Percentiles rank a stretch among this genome's conserved stretches.
phyloP scores from a whole-genome alignment of 2,329 filamentous ascomycete species.

The Aspergillus nomiae region DNA sequence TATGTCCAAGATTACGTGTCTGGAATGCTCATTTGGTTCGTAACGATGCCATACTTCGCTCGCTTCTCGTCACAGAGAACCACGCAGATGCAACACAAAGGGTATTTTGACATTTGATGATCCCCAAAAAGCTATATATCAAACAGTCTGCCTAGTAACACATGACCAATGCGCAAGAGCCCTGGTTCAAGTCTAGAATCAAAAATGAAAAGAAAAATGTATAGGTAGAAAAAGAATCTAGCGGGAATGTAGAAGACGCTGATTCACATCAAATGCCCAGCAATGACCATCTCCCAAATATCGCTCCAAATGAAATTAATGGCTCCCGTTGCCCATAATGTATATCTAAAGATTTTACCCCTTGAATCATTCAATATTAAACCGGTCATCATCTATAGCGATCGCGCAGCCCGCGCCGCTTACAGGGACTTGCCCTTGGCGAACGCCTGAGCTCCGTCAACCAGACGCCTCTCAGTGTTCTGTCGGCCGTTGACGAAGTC shows the following conservation, averaged over 20 bases:
- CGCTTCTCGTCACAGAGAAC: background rate
- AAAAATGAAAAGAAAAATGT: constrained; percentile 3
- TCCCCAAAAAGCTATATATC: constrained; percentile 1
- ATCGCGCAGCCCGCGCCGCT: constrained; percentile 15
- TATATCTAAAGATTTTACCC: constrained; percentile 22
- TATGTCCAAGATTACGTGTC: background rate
- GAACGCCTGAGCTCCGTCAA: constrained; percentile 63
- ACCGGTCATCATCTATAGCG: constrained; percentile 20
- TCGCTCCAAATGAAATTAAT: constrained; percentile 31
- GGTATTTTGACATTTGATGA: constrained; percentile 1
- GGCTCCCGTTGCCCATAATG: constrained; percentile 22
- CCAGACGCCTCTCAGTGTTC: constrained; percentile 64
- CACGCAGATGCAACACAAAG: background rate
- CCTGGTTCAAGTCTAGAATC: constrained; percentile 4
- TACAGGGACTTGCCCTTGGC: constrained; percentile 46
- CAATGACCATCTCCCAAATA: constrained; percentile 34
- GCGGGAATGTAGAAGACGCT: constrained; percentile 8
- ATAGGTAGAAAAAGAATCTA: constrained; percentile 13
- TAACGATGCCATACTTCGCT: background rate
- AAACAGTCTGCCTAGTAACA: background rate
- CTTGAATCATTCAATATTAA: constrained; percentile 24
- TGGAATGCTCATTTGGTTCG: background rate
- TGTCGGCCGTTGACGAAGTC: constrained; percentile 83
- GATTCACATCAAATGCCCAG: constrained; percentile 31
- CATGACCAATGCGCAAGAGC: background rate